Base-by-base conservation (phyloP, 129 eudicot genomes). In the Ambrosia trifida region DNA sequence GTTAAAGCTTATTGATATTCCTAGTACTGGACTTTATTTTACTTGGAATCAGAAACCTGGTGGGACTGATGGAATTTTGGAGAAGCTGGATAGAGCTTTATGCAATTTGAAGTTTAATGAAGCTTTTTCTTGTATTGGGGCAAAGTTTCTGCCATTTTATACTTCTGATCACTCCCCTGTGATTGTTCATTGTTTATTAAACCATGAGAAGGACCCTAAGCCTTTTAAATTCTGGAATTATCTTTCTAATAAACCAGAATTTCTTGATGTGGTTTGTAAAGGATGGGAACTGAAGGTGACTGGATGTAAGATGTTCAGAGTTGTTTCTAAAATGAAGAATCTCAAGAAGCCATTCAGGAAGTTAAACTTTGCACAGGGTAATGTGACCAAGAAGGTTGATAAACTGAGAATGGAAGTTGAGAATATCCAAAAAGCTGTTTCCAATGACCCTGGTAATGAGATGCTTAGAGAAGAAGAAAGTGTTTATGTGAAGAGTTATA, bases 81-180 rank as follows among this genome's bases (percentile, higher is more conserved):
- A 50, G 1, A 50, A 50, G 7, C 2, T 50, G 1, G 56, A 50
- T 0, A 50, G 56, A 9, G 24, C 7, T 0, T 14, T 50, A 19
- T 19, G 56, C 1, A 50, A 50, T 16, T 0, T 4, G 9, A 4
- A 5, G 0, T 50, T 50, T 50, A 4, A 4, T 17, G 7, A 0
- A 0, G 3, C 0, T 0, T n/a, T 14, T 2, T 6, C 19, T 0
- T 0, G 0, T 1, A 19, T 8, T 0, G 5, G 5, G 2, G 9
- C 24, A 1, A 5, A 13, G 0, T 50, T 50, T 5, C 0, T 5
- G 0, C 56, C 56, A 4, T 50, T 14, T 16, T 0, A 4, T 0
- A 0, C 8, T 1, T 50, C 56, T 5, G 24, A 50, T n/a, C 56
- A 50, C n/a, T 4, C 24, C 0, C 56, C 24, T 16, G 56, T 3